phyloP scores from a whole-genome alignment of 257 asterid species.

The Gentiana dahurica region DNA sequence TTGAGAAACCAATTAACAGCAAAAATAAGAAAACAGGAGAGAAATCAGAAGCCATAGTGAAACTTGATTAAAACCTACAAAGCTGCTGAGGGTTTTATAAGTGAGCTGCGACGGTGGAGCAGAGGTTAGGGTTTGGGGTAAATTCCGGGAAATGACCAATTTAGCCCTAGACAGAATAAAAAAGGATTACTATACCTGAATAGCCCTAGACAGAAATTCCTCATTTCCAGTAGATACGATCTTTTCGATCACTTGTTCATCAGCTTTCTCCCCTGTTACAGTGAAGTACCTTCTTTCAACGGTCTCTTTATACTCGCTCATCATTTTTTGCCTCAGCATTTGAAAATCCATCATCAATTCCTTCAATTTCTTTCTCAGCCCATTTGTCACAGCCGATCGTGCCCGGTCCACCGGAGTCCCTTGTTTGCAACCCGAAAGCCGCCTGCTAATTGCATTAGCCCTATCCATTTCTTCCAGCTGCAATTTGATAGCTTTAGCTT shows the following conservation, averaged over 20 bases:
- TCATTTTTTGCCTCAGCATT: slow-evolving; percentile 79
- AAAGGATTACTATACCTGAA: slow-evolving; percentile 37
- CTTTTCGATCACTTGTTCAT: slow-evolving; percentile 67
- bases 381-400: slow-evolving; percentile 71
- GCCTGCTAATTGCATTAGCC: slow-evolving; percentile 46
- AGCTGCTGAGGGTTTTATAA: too few relatives aligned
- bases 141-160: not conserved
- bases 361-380: slow-evolving; percentile 85
- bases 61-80: too few relatives aligned
- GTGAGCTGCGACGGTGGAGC: too few relatives aligned
- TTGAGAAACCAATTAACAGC: too few relatives aligned
- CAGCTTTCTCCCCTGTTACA: slow-evolving; percentile 69
- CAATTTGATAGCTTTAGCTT: slow-evolving; percentile 45
- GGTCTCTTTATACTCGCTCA: slow-evolving; percentile 83
- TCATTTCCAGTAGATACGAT: slow-evolving; percentile 59
- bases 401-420: slow-evolving; percentile 73
- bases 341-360: slow-evolving; percentile 96
- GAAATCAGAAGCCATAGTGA: too few relatives aligned
- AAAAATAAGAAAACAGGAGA: not conserved
- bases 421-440: slow-evolving; percentile 66
- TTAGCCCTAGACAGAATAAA: not conserved
- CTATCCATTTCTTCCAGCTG: slow-evolving; percentile 81
- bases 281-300: slow-evolving; percentile 78
- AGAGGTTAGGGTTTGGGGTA: too few relatives aligned
- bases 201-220: slow-evolving; percentile 68